Base-by-base conservation (phyloP, 495 filamentous ascomycete species). In the Echria macrotheca region DNA sequence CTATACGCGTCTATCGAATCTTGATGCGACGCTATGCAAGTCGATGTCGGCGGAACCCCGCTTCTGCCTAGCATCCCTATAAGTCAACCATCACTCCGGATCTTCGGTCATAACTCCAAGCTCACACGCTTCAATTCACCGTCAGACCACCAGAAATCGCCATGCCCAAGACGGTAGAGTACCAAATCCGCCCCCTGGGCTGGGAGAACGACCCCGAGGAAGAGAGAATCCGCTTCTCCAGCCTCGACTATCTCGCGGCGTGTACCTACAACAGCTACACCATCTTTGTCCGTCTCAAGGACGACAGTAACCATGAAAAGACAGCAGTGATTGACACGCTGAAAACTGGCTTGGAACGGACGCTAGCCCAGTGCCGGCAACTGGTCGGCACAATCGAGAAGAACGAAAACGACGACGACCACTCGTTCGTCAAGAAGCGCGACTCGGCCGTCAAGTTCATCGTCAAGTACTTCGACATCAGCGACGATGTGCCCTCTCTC, bases 371-470 rank as follows among this genome's bases (percentile, higher is more conserved):
- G 43, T 50, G 49, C 14, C 55, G 71, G 11, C 69, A 75, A 46
- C 49, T 75, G 11, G 65, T 66, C 11, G 71, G 72, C 11, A 69
- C 59, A 10, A 68, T 76, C 24, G 69, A 75, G 47, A 68, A 69
- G 45, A 43, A 68, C 22, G 31, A 54, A 4, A 14, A 58, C 5
- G 38, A 44, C 5, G 67, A 65, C 19, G 61, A 65, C 29, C 57
- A 69, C 37, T 66, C 60, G 1, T 72, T 72, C 41, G 55, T 65
- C 44, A 76, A 73, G 53, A 70, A 58, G 41, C 57, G 60, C 29
- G 58, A 71, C 35, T 65, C 63, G 55, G 69, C 67, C 0, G 70
- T 73, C 8, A 54, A 51, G 8, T 65, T 75, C 19, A 31, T 64
- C 37, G 61, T 74, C n/a, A 65, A 75, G 45, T 67, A 62, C 38